phyloP scores from a whole-genome alignment of 73 alveolate species.

The Loxodes magnus region DNA sequence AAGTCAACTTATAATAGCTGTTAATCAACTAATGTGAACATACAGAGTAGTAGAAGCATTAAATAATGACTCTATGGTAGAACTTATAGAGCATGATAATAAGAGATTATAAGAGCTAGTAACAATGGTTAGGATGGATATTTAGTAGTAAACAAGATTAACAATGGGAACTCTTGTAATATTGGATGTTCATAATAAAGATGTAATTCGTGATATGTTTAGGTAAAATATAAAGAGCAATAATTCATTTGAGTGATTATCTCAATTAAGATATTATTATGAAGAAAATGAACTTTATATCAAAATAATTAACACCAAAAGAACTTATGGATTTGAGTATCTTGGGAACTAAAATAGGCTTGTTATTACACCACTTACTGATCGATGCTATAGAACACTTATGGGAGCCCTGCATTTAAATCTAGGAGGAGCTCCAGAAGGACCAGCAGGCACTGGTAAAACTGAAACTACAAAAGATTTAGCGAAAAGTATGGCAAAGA shows the following conservation, averaged over 20 bases:
- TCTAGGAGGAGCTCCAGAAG: constrained; percentile 95
- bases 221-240: constrained; percentile 24
- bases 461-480: constrained; percentile 98
- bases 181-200: constrained; percentile 68
- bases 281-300: constrained; percentile 44
- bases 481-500: constrained; percentile 85
- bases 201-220: constrained; percentile 41
- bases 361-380: constrained; percentile 87
- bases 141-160: background rate
- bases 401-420: constrained; percentile 76
- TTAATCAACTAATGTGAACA: constrained; percentile 34
- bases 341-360: constrained; percentile 84
- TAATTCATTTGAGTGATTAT: constrained; percentile 56
- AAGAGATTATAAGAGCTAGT: constrained; percentile 26
- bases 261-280: constrained; percentile 45
- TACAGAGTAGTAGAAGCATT: constrained; percentile 27
- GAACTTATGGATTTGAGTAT: constrained; percentile 91
- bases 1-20: constrained; percentile 44
- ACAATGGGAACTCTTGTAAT: constrained; percentile 66
- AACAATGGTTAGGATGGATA: constrained; percentile 21
- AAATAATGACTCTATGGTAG: constrained; percentile 1
- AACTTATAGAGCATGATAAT: constrained; percentile 13
- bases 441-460: constrained; percentile 92
- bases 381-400: constrained; percentile 76
- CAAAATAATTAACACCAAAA: constrained; percentile 55